Percentiles rank a stretch among this genome's conserved stretches.
Conservation (phyloP, 1,284 basidiomycete species). For the Porodaedalea pini region DNA sequence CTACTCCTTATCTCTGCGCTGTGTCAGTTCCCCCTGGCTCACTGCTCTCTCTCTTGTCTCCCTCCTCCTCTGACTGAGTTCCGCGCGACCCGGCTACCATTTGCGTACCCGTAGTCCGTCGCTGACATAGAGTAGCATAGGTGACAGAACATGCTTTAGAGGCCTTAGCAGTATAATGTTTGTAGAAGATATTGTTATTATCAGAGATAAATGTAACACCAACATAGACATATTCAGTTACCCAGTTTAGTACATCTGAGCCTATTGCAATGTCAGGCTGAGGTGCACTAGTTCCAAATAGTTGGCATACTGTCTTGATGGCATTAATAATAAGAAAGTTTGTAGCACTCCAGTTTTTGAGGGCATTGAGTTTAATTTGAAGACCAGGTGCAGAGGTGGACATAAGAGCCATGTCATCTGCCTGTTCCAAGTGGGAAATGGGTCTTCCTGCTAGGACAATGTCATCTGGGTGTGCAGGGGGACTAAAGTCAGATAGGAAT, state of each 20-base stretch:
- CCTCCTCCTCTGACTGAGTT: no score
- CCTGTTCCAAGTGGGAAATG: constrained; percentile 12
- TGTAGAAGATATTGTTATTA: background rate
- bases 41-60: no score
- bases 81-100: no score
- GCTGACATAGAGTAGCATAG: background rate
- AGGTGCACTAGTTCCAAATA: background rate
- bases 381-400: background rate
- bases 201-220: background rate
- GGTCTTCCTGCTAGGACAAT: background rate
- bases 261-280: background rate
- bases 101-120: no score
- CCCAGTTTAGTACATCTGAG: background rate
- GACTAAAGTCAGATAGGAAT: constrained; percentile 12
- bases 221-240: background rate
- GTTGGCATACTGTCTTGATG: background rate
- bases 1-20: no score
- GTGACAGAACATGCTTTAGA: background rate
- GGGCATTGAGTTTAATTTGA: background rate
- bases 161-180: background rate
- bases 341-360: background rate
- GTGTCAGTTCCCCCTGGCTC: no score
- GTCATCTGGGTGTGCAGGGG: background rate
- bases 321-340: background rate
- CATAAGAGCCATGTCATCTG: constrained; percentile 14